A percentile compares a stretch with the other conserved stretches of the same genome.
Conservation (phyloP, 2,329 filamentous ascomycete genomes). For the Nemania serpens region DNA sequence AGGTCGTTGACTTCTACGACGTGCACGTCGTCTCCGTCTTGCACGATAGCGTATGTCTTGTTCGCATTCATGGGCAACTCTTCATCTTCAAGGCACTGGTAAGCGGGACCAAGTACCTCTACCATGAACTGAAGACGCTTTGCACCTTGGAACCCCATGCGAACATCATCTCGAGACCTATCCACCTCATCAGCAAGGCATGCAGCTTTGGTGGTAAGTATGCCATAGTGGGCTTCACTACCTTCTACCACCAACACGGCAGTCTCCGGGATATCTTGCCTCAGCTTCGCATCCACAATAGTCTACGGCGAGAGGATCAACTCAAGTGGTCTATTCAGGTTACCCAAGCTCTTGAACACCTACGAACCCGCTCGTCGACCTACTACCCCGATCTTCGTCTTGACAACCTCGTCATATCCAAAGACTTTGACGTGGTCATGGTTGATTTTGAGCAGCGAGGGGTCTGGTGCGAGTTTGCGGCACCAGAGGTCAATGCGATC, state of each 20-base stretch:
- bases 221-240: constrained; percentile 61
- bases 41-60: constrained; percentile 64
- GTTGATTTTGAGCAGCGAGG: constrained; percentile 67
- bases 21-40: constrained; percentile 58
- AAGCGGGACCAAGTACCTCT: constrained; percentile 63
- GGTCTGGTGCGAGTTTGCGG: constrained; percentile 65
- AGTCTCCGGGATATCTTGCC: constrained; percentile 61
- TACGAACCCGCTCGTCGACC: constrained; percentile 49
- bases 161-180: constrained; percentile 57
- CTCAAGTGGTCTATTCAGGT: constrained; percentile 60
- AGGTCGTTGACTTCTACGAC: constrained; percentile 53
- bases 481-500: constrained; percentile 63
- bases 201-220: constrained; percentile 61
- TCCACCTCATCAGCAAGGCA: constrained; percentile 59
- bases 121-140: constrained; percentile 63
- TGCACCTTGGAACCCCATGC: constrained; percentile 57
- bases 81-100: constrained; percentile 64
- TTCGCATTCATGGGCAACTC: constrained; percentile 47
- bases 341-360: constrained; percentile 55
- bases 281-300: constrained; percentile 52
- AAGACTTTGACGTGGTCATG: constrained; percentile 54
- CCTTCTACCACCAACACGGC: constrained; percentile 58
- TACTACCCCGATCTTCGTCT: constrained; percentile 65
- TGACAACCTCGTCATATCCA: constrained; percentile 62
- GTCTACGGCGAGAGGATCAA: constrained; percentile 50